These are phyloP conservation scores for Micromonas commoda DNA, from an alignment of 139 green algal species.

Conservation along the genomic window DNA sequence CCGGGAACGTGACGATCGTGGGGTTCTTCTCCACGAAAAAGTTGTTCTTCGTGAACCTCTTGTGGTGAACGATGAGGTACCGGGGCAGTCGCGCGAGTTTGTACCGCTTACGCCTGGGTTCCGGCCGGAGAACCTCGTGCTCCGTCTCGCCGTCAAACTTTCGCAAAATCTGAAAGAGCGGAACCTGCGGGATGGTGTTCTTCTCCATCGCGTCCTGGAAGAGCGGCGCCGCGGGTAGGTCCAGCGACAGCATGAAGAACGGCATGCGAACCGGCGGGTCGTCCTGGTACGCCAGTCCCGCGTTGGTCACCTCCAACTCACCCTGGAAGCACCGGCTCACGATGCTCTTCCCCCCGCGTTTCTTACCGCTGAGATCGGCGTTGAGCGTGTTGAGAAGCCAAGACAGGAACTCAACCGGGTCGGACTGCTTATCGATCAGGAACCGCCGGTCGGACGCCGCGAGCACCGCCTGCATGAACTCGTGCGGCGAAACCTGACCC, in stretches of 20 bases:
- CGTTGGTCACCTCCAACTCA: conserved; percentile 77
- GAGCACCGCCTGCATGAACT: conserved; percentile 94
- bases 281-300: conserved; percentile 40
- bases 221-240: conserved; percentile 88
- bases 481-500: conserved; percentile 76
- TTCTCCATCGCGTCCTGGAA: conserved; percentile 94
- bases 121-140: conserved; percentile 53
- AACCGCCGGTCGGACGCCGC: conserved; percentile 73
- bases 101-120: conserved; percentile 57
- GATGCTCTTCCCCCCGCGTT: conserved; percentile 67
- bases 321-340: conserved; percentile 91
- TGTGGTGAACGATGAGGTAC: conserved; percentile 81
- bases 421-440: conserved; percentile 66
- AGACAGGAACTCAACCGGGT: conserved; percentile 83
- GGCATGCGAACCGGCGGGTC: conserved; percentile 33
- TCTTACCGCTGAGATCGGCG: conserved; percentile 65
- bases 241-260: conserved; percentile 87
- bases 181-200: conserved; percentile 96
- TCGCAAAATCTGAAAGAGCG: conserved; percentile 60
- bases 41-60: conserved; percentile 90
- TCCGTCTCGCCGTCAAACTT: conserved; percentile 85
- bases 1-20: conserved; percentile 96
- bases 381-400: conserved; percentile 94
- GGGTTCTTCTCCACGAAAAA: conserved; percentile 94
- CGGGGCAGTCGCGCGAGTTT: conserved; percentile 69